phyloP scores from a whole-genome alignment of 768 basidiomycete genomes.

The Leccinum longicurvipes region DNA sequence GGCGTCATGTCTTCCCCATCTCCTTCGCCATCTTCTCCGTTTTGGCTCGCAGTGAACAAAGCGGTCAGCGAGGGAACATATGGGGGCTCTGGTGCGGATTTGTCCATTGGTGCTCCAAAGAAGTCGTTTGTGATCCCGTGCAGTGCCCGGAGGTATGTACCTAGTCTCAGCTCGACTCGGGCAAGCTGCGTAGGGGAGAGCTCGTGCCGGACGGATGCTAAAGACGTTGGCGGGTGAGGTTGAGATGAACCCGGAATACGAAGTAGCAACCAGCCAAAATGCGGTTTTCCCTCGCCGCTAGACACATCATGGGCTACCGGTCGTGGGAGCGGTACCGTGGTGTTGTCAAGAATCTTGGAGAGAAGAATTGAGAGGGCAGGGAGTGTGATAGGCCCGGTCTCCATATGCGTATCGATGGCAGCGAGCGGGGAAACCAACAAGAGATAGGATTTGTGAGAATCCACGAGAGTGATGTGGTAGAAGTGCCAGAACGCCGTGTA shows the following conservation, averaged over 20 bases:
- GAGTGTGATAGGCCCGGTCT: constrained; percentile 25
- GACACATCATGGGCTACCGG: constrained; percentile 48
- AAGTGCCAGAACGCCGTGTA: constrained; percentile 25
- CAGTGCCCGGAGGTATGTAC: constrained; percentile 57
- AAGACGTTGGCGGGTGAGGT: constrained; percentile 31
- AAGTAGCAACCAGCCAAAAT: constrained; percentile 28
- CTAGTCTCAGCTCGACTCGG: constrained; percentile 58
- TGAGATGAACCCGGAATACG: constrained; percentile 35
- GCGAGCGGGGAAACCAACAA: constrained; percentile 20
- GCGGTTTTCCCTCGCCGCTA: constrained; percentile 16
- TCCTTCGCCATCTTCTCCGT: constrained; percentile 6
- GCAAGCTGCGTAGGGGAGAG: constrained; percentile 37
- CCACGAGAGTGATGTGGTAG: constrained; percentile 27
- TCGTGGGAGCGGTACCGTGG: constrained; percentile 49
- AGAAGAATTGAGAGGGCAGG: constrained; percentile 39
- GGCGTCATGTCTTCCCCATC: constrained; percentile 24
- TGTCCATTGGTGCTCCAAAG: constrained; percentile 55
- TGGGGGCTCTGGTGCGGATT: constrained; percentile 31
- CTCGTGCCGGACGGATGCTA: constrained; percentile 36
- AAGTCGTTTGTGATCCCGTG: constrained; percentile 75
- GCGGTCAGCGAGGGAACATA: constrained; percentile 13
- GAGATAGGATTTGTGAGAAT: constrained; percentile 26
- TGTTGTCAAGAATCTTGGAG: constrained; percentile 38
- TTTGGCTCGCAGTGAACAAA: constrained; percentile 2
- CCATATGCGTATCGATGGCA: constrained; percentile 7